phyloP scores from a whole-genome alignment of 306 rosid species.

The Datisca glomerata region DNA sequence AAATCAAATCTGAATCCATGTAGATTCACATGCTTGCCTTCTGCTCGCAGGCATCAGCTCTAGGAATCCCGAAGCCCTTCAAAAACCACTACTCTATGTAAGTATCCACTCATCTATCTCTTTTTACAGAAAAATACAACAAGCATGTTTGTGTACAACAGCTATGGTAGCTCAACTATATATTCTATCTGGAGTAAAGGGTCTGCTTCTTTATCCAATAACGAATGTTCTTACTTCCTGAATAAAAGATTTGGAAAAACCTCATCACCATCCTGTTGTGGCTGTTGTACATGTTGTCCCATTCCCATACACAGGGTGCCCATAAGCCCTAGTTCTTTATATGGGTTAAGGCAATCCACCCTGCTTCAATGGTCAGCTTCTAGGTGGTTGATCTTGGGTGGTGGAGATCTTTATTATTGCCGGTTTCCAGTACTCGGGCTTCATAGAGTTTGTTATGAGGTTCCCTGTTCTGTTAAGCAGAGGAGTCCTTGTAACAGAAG shows the following conservation, averaged over 20 bases:
- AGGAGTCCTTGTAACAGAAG: constrained; percentile 24
- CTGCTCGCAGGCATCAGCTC: constrained; percentile 16
- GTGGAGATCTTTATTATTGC: constrained; percentile 26
- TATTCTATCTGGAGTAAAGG: constrained; percentile 44
- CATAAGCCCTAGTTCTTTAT: constrained; percentile 25
- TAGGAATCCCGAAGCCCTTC: constrained; percentile 7
- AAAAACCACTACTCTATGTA: constrained; percentile 24
- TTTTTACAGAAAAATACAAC: constrained; percentile 4
- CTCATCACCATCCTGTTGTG: constrained; percentile 23
- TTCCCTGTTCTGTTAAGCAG: constrained; percentile 25
- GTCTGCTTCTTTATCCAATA: constrained; percentile 35
- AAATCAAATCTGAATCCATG: constrained; percentile 9
- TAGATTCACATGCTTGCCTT: constrained; percentile 9
- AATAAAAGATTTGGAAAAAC: constrained; percentile 43
- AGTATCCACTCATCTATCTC: constrained; percentile 5
- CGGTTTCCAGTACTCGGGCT: constrained; percentile 29
- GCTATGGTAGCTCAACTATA: constrained; percentile 46
- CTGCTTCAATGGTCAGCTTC: constrained; percentile 60
- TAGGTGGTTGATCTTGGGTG: constrained; percentile 55
- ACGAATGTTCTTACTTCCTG: constrained; percentile 41
- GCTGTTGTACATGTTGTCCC: constrained; percentile 38
- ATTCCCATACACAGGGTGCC: constrained; percentile 33
- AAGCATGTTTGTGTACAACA: constrained; percentile 28
- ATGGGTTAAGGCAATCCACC: constrained; percentile 73
- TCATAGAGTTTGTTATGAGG: constrained; percentile 26